phyloP scores from a whole-genome alignment of 192 early-diverging fungal species.

The Rhizophlyctis rosea region DNA sequence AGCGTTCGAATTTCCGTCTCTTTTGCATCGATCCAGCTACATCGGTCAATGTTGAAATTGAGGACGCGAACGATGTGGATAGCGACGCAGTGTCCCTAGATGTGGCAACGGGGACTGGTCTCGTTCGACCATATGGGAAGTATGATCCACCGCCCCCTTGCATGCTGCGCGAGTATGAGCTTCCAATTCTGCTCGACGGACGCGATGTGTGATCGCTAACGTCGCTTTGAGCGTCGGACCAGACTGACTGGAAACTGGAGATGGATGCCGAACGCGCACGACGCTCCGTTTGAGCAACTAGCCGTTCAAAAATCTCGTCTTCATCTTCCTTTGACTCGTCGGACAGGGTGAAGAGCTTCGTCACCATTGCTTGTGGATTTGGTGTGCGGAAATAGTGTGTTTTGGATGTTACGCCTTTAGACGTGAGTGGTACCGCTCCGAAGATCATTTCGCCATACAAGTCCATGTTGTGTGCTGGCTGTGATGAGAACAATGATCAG shows the following conservation, averaged over 20 bases:
- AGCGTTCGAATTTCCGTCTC: constrained; percentile 13
- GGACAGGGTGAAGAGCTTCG: constrained; percentile 25
- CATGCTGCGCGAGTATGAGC: constrained; percentile 5
- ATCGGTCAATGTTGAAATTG: constrained; percentile 6
- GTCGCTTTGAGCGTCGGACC: constrained; percentile 11
- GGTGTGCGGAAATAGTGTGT: constrained; percentile 27
- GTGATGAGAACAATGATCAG: constrained; percentile 5
- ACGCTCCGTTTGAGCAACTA: constrained; percentile 7
- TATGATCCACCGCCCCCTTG: not conserved
- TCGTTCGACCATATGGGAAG: not conserved
- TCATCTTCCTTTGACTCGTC: constrained; percentile 22
- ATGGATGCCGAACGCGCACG: constrained; percentile 13
- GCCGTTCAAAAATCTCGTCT: not conserved
- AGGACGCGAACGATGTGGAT: not conserved
- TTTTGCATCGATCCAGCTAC: not conserved
- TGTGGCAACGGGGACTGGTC: not conserved
- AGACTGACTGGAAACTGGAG: constrained; percentile 19
- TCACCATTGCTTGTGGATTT: constrained; percentile 24
- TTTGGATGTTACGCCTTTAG: constrained; percentile 24
- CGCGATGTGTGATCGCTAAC: not conserved
- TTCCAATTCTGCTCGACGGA: not conserved
- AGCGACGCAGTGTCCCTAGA: not conserved
- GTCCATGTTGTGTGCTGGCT: constrained; percentile 22
- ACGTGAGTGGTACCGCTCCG: constrained; percentile 22
- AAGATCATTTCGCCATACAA: constrained; percentile 33